Conservation (phyloP, 768 basidiomycete species). For the Polyporus arcularius region DNA sequence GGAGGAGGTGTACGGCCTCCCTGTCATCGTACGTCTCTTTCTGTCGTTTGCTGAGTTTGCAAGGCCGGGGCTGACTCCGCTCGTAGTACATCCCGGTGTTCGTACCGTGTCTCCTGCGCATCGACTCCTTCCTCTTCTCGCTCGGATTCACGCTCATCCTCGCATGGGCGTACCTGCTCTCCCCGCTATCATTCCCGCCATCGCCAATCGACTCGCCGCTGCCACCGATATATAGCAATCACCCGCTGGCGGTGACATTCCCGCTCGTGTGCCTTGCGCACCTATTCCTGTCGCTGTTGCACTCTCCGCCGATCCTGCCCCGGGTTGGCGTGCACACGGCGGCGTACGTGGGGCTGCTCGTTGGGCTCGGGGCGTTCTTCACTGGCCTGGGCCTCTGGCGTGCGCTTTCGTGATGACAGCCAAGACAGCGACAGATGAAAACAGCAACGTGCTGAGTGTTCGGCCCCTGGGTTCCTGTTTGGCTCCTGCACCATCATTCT, state of each 20-base stretch:
- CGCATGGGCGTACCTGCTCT: slow-evolving; percentile 61
- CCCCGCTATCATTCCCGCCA: slow-evolving; percentile 40
- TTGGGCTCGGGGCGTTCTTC: slow-evolving; percentile 71
- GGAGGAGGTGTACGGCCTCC: slow-evolving; percentile 79
- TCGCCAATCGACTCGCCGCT: background rate
- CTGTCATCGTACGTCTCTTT: slow-evolving; percentile 64
- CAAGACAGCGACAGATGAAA: background rate
- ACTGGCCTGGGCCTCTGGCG: slow-evolving; percentile 75
- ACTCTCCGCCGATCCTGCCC: slow-evolving; percentile 68
- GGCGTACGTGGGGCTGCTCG: slow-evolving; percentile 68
- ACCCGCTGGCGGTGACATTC: slow-evolving; percentile 31
- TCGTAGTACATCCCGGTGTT: slow-evolving; percentile 74
- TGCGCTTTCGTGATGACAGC: slow-evolving; percentile 46
- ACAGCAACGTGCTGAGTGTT: background rate
- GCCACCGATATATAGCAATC: slow-evolving; percentile 23
- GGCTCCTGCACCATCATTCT: background rate
- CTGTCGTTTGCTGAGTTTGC: background rate
- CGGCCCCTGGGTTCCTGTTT: background rate
- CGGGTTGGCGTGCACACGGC: slow-evolving; percentile 75
- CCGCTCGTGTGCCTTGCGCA: slow-evolving; percentile 39
- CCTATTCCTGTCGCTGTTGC: slow-evolving; percentile 57
- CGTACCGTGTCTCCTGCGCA: slow-evolving; percentile 72
- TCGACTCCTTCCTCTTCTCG: slow-evolving; percentile 72
- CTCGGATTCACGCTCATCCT: slow-evolving; percentile 66
- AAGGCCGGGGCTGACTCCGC: background rate